Conservation (phyloP, 768 basidiomycete genomes). For the Boletus insuetus region DNA sequence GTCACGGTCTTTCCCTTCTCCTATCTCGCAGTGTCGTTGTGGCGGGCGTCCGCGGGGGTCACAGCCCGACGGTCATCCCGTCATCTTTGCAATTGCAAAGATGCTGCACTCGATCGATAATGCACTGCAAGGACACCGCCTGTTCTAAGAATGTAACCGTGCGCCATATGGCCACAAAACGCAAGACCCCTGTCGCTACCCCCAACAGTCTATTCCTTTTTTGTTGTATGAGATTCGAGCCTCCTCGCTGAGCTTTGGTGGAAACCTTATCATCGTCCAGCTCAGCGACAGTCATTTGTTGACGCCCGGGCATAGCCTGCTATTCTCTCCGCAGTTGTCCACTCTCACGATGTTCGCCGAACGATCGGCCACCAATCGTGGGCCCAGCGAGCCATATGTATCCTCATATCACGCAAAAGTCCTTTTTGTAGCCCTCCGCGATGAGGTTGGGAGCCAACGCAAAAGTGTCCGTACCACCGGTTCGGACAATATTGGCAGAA, state of each 20-base stretch:
- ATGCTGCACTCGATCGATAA: background rate
- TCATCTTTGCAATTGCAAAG: slow-evolving; percentile 6
- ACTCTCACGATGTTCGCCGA: slow-evolving; percentile 2
- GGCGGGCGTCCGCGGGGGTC: slow-evolving; percentile 1
- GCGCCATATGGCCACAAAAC: background rate
- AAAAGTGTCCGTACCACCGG: background rate
- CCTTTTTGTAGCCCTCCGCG: background rate
- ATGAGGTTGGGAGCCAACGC: background rate
- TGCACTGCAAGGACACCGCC: slow-evolving; percentile 15
- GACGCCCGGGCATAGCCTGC: slow-evolving; percentile 5
- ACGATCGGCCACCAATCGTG: background rate
- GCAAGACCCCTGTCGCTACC: background rate
- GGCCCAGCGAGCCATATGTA: background rate
- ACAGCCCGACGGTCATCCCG: background rate
- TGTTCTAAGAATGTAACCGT: background rate
- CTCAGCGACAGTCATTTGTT: slow-evolving; percentile 13
- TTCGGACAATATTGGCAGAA: background rate
- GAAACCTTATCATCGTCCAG: slow-evolving; percentile 12
- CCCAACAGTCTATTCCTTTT: background rate
- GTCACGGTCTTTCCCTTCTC: background rate
- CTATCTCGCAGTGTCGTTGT: background rate
- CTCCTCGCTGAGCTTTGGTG: background rate
- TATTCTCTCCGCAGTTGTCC: background rate
- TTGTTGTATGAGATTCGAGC: background rate
- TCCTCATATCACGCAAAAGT: background rate